These are phyloP conservation scores for Dryas integrifolia DNA, from an alignment of 331 rosid genomes.

Conservation along the genomic window DNA sequence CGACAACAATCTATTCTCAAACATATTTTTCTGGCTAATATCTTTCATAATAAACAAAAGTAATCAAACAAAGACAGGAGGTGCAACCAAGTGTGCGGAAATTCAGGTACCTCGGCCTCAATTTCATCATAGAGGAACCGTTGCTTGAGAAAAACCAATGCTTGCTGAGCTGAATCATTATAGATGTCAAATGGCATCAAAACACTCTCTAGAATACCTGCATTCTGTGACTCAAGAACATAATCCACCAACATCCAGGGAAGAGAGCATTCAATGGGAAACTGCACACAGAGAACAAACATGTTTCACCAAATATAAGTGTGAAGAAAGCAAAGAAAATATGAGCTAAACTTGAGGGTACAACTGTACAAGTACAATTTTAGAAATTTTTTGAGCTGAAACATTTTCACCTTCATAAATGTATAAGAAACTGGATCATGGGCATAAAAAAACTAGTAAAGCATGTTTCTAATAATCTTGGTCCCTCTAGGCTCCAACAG, in stretches of 20 bases:
- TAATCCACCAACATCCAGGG: conserved; percentile 99
- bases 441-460: neutral
- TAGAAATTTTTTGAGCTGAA: neutral
- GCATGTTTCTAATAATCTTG: neutral
- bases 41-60: neutral
- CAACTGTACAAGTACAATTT: conserved; percentile 1
- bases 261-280: conserved; percentile 95
- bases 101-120: conserved; percentile 83
- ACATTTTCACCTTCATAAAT: neutral
- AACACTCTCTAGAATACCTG: conserved; percentile 88
- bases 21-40: neutral
- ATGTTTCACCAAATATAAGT: conserved; percentile 18
- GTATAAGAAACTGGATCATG: neutral
- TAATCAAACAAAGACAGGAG: neutral
- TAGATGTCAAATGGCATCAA: conserved; percentile 89
- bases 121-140: conserved; percentile 95
- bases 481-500: neutral
- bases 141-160: conserved; percentile 84
- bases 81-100: conserved; percentile 13
- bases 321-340: neutral
- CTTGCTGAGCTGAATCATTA: conserved; percentile 96
- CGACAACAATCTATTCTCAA: neutral
- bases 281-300: conserved; percentile 47
- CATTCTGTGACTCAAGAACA: conserved; percentile 80
- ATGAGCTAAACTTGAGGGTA: neutral